Conservation (phyloP, 2,329 filamentous ascomycete genomes). For the Botrytis pseudocinerea region DNA sequence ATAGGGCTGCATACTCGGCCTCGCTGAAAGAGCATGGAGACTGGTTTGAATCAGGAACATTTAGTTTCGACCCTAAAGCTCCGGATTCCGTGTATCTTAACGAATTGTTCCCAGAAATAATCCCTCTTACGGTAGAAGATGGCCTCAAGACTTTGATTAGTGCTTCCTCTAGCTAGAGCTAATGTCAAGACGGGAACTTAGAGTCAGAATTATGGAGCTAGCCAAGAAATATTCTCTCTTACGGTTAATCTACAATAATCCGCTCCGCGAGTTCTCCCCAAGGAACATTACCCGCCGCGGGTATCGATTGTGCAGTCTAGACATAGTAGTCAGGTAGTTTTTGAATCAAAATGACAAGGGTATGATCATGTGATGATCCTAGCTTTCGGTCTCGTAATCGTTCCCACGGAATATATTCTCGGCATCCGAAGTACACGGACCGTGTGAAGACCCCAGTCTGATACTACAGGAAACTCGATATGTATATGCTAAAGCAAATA, state of each 20-base stretch:
- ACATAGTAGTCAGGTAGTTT: not conserved
- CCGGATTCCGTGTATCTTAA: conserved; percentile 4
- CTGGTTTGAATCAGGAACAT: conserved; percentile 15
- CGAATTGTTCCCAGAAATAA: conserved; percentile 11
- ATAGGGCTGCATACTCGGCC: conserved; percentile 7
- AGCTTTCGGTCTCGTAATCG: not conserved
- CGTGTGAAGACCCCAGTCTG: not conserved
- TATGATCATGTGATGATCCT: not conserved
- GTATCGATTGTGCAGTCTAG: not conserved
- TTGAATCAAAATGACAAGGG: not conserved
- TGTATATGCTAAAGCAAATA: no score
- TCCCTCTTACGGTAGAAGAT: not conserved
- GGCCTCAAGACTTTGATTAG: not conserved
- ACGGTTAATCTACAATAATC: not conserved
- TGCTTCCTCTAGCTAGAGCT: not conserved
- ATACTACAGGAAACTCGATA: not conserved
- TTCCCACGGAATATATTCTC: not conserved
- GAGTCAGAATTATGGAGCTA: not conserved
- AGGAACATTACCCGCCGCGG: not conserved
- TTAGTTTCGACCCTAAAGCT: not conserved
- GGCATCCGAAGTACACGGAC: not conserved
- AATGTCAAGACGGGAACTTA: not conserved
- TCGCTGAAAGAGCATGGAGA: conserved; percentile 17
- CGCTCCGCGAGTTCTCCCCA: not conserved
- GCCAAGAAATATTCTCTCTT: not conserved